Percentiles rank a stretch among this genome's conserved stretches.
Conservation (phyloP, 495 filamentous ascomycete genomes). For the Patellaria atrata region DNA sequence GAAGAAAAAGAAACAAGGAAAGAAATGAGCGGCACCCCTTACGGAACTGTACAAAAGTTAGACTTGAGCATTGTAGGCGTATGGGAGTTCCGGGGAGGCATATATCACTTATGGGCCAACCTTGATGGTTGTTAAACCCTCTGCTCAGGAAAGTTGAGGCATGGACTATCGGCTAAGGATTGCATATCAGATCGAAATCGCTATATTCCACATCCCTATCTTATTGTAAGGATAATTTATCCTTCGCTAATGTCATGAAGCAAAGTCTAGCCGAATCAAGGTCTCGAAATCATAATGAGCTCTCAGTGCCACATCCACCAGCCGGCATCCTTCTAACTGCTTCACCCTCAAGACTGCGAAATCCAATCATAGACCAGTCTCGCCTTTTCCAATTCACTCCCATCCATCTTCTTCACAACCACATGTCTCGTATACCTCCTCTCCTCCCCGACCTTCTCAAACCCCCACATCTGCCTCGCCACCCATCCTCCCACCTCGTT, state of each 20-base stretch:
- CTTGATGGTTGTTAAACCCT: too few species aligned
- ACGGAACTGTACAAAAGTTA: neutral
- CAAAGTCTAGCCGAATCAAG: too few species aligned
- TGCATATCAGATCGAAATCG: neutral
- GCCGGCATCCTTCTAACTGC: neutral
- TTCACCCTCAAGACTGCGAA: too few species aligned
- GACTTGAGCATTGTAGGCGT: neutral
- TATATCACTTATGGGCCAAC: too few species aligned
- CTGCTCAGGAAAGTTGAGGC: too few species aligned
- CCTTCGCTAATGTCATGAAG: too few species aligned
- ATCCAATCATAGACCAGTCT: conserved; percentile 63
- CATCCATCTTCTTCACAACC: conserved; percentile 10
- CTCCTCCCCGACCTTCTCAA: conserved; percentile 33
- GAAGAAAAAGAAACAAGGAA: conserved; percentile 59
- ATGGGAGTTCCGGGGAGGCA: neutral
- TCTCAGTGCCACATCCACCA: too few species aligned
- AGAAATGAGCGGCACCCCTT: conserved; percentile 43
- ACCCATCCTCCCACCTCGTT: conserved; percentile 44
- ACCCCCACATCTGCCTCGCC: conserved; percentile 52
- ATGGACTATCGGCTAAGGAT: too few species aligned
- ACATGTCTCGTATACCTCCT: conserved; percentile 30
- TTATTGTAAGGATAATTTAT: too few species aligned
- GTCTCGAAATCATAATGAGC: too few species aligned
- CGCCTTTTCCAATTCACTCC: conserved; percentile 37
- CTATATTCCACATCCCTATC: too few species aligned